Conservation (phyloP, 208 protist genomes). For the Wallacemonas rigidus region DNA sequence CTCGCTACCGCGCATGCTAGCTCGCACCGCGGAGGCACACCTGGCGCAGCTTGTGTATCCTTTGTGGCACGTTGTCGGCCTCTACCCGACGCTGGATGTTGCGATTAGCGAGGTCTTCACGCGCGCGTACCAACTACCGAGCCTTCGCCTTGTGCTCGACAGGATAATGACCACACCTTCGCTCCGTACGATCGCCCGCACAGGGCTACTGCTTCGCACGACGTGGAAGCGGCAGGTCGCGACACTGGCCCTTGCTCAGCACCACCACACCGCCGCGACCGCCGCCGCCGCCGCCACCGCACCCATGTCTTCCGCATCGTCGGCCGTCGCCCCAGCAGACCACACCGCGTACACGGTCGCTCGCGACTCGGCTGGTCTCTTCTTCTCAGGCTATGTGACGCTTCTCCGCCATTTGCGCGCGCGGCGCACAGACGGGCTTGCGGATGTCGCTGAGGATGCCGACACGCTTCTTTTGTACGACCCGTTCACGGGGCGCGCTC, state of each 20-base stretch:
- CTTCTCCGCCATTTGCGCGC: constrained; percentile 6
- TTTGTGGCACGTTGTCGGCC: background rate
- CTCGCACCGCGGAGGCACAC: background rate
- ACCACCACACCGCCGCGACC: background rate
- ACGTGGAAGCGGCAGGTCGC: constrained; percentile 5
- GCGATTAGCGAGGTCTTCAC: background rate
- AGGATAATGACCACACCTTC: background rate
- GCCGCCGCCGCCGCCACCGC: too few species aligned
- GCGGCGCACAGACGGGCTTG: background rate
- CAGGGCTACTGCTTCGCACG: background rate
- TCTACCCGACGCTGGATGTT: background rate
- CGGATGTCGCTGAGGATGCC: background rate
- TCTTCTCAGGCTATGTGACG: constrained; percentile 14
- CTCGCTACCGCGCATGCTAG: background rate
- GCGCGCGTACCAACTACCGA: background rate
- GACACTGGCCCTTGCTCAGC: background rate
- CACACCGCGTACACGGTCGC: constrained; percentile 1
- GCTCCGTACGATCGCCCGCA: background rate
- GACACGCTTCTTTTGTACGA: background rate
- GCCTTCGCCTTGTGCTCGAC: background rate
- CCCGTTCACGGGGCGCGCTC: background rate
- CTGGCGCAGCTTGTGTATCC: background rate
- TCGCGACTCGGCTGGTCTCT: background rate
- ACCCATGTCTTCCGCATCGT: background rate
- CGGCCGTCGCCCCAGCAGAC: background rate